Conservation (phyloP, 768 basidiomycete species). For the Lactarius hatsudake region DNA sequence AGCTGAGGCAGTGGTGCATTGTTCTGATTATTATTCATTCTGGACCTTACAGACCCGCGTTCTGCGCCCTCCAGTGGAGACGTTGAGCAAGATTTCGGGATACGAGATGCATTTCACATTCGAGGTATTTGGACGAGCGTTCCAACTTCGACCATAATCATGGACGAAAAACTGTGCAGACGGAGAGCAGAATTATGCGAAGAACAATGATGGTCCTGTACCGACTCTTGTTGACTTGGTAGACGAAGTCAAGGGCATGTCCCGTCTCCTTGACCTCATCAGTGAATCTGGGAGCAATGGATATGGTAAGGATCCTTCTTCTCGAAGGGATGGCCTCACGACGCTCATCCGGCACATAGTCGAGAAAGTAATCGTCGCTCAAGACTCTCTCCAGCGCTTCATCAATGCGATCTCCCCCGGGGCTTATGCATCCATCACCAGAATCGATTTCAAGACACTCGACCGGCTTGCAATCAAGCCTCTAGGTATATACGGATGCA, state of each 20-base stretch:
- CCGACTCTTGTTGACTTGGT: background rate
- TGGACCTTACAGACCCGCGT: background rate
- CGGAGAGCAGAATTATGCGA: background rate
- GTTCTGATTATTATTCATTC: background rate
- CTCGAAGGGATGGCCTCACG: background rate
- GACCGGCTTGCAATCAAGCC: conserved; percentile 48
- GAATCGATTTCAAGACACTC: conserved; percentile 52
- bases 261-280: conserved; percentile 52
- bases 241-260: conserved; percentile 42
- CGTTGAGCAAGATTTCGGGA: background rate
- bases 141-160: background rate
- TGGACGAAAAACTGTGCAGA: background rate
- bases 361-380: conserved; percentile 59
- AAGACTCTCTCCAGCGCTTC: conserved; percentile 46
- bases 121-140: background rate
- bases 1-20: background rate
- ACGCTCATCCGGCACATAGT: conserved; percentile 35
- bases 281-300: conserved; percentile 49
- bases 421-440: conserved; percentile 51
- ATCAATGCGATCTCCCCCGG: conserved; percentile 48
- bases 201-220: background rate
- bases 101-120: background rate
- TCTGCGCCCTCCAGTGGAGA: background rate
- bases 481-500: conserved; percentile 57
- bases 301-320: conserved; percentile 39